Conservation (phyloP, 75 land plant species). For the Selaginella moellendorffii region DNA sequence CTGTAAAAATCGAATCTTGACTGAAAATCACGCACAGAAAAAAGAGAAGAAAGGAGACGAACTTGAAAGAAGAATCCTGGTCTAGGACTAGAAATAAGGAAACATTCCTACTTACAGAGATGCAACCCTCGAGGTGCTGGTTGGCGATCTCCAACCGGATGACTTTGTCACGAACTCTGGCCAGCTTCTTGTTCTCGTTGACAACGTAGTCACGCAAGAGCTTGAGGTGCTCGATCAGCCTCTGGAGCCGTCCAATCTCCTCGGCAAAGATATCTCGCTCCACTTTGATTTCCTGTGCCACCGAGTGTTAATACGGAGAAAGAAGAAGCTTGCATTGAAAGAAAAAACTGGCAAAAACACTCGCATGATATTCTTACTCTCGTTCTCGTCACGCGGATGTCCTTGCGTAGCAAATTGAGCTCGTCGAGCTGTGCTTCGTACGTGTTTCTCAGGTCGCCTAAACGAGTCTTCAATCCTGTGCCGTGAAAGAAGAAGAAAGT, state of each 20-base stretch:
- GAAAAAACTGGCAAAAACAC: not conserved
- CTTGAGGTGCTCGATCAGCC: not conserved
- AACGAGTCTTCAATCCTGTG: slow-evolving; percentile 7
- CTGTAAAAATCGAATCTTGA: no score
- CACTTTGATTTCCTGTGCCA: not conserved
- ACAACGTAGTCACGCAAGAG: not conserved
- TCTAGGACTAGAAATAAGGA: no score
- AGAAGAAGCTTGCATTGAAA: no score
- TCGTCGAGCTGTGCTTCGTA: slow-evolving; percentile 4
- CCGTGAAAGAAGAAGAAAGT: no score
- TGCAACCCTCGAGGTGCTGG: slow-evolving; percentile 5
- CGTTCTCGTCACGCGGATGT: not conserved
- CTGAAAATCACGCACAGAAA: no score
- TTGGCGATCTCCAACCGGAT: not conserved
- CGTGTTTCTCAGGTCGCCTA: not conserved
- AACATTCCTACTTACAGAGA: not conserved
- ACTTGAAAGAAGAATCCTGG: no score
- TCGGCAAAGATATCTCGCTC: slow-evolving; percentile 8
- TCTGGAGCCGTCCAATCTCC: slow-evolving; percentile 7
- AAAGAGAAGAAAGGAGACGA: no score
- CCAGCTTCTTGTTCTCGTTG: slow-evolving; percentile 3
- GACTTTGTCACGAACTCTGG: slow-evolving; percentile 1
- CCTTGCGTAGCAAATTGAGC: not conserved
- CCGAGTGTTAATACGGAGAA: no score
- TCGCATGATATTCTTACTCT: slow-evolving; percentile 1